A percentile compares a stretch with the other conserved stretches of the same genome.
phyloP scores from a whole-genome alignment of 2,329 filamentous ascomycete genomes.

The Trichoderma sp. region DNA sequence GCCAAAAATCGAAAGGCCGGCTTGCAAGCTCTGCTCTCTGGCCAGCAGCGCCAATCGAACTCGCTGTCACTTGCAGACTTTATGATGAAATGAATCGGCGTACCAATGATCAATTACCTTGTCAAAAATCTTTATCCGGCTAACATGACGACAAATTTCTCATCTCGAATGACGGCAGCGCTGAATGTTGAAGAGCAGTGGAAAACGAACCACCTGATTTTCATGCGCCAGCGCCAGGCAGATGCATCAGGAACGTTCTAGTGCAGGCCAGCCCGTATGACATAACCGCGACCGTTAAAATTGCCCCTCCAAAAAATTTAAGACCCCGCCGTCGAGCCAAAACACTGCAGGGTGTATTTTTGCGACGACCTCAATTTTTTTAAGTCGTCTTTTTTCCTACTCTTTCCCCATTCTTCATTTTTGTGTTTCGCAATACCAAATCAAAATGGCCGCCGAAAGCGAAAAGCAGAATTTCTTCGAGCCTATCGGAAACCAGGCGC shows the following conservation, averaged over 20 bases:
- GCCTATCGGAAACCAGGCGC: conserved; percentile 62
- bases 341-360: neutral
- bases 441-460: conserved; percentile 46
- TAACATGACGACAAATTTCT: neutral
- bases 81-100: conserved; percentile 41
- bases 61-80: conserved; percentile 58
- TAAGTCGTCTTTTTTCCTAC: neutral
- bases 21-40: conserved; percentile 62
- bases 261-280: conserved; percentile 21
- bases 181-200: neutral
- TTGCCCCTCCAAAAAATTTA: conserved; percentile 30
- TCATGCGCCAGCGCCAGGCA: neutral
- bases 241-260: conserved; percentile 23
- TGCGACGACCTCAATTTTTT: conserved; percentile 17
- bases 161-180: neutral
- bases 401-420: neutral
- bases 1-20: conserved; percentile 66
- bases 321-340: conserved; percentile 25
- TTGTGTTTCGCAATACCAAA: conserved; percentile 20
- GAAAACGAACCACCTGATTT: neutral
- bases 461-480: conserved; percentile 57
- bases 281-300: conserved; percentile 20
- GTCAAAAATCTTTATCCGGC: neutral
- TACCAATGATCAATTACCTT: neutral
- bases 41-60: conserved; percentile 48